Percentiles rank a stretch among this genome's conserved stretches.
Conservation (phyloP, 2,329 filamentous ascomycete species). For the Aspergillus pseudoglaucus region DNA sequence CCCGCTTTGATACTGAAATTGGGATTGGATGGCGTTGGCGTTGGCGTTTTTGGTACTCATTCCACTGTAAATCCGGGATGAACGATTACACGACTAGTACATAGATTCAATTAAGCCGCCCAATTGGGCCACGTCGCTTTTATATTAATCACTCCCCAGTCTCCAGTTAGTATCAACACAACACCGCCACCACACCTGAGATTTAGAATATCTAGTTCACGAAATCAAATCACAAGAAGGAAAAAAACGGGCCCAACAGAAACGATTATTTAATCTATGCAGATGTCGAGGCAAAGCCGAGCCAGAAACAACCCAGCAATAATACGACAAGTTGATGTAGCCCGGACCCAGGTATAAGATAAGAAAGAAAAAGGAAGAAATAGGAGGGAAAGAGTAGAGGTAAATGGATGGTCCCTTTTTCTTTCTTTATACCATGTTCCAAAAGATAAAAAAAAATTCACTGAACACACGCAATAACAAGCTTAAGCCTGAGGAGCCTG, state of each 20-base stretch:
- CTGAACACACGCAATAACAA: conserved; percentile 6
- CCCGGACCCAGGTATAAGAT: background rate
- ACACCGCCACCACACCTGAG: background rate
- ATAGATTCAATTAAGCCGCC: background rate
- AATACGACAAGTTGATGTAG: background rate
- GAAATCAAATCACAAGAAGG: background rate
- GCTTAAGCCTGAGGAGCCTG: conserved; percentile 11
- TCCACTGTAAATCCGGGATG: too few species aligned
- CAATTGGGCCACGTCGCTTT: background rate
- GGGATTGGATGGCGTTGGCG: background rate
- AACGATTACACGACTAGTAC: too few species aligned
- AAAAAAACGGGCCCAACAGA: background rate
- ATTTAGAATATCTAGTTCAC: background rate
- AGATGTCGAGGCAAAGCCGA: background rate
- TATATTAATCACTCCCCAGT: background rate
- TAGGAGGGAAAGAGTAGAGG: background rate
- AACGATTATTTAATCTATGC: background rate
- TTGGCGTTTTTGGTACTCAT: background rate
- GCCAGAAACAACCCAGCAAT: background rate
- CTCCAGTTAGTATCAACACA: background rate
- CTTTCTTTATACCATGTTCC: conserved; percentile 8
- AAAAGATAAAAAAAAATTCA: conserved; percentile 8
- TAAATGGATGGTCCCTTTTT: background rate
- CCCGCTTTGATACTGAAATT: background rate
- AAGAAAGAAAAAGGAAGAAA: background rate